Evolutionary conservation across 441 rosid species (phyloP), one percentile per base, ranked within the genome.

Genomic region (Erysimum pusillum): DNA sequence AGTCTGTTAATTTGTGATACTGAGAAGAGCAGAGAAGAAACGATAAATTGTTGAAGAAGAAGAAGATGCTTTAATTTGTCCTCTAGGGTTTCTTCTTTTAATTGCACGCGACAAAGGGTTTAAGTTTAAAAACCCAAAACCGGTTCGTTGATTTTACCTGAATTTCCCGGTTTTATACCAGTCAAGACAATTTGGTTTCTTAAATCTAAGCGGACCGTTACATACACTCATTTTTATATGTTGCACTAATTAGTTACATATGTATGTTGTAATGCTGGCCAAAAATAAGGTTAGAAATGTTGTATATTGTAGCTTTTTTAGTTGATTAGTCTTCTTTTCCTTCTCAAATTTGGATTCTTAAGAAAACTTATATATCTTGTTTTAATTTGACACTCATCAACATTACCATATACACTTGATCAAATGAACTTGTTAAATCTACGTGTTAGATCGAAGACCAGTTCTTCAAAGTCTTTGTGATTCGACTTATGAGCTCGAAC

Each of bases 71-170:
- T 63, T n/a, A n/a, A n/a, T n/a, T 63, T 36, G 67, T 22, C 31
- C 31, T 28, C 41, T 45, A 64, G 69, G 68, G 68, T 45, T 44
- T 44, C 20, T 63, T 39, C 34, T 61, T 28, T 53, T 25, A 32
- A 8, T 53, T 53, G 17, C n/a, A 18, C n/a, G 5, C 17, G 44
- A 18, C 22, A 15, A 0, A 44, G 67, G 68, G 53, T 63, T 63
- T 45, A 64, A 64, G 56, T 49, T 32, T 15, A 14, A 25, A 25
- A 22, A 35, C 12, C 20, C 12, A 39, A 63, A 22, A 5, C 38
- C 69, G 56, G 69, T 64, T 64, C 9, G 2, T n/a, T 45, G 25
- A 31, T 6, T 45, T 31, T 0, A 64, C n/a, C 36, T 7, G 15
- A 45, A 31, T 31, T 31, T 46, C 7, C 11, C 41, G 41, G 25